Evolutionary conservation across 2,329 filamentous ascomycete species (phyloP).

Genomic region (Ceratocystis ficicola): DNA sequence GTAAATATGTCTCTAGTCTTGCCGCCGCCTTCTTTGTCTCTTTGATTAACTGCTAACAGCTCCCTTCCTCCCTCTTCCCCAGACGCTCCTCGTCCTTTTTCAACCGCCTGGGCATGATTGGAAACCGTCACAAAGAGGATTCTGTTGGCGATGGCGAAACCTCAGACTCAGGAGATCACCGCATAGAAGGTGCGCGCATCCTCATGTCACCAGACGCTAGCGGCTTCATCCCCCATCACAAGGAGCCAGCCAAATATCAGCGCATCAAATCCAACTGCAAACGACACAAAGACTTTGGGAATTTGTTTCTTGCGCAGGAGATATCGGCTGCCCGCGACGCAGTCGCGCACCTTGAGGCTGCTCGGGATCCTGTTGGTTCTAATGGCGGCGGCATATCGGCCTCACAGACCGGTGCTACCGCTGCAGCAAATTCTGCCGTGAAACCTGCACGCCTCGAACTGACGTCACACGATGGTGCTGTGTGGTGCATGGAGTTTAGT

Average conservation of each 20-base stretch:
- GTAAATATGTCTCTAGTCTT: not conserved
- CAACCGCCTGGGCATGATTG: conserved; percentile 60
- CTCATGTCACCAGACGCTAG: conserved; percentile 39
- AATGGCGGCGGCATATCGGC: conserved; percentile 17
- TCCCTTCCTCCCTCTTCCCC: not conserved
- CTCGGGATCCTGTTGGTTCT: not conserved
- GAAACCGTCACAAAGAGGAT: conserved; percentile 15
- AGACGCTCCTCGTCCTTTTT: conserved; percentile 87
- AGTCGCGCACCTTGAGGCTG: conserved; percentile 22
- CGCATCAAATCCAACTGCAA: conserved; percentile 73
- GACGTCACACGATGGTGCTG: conserved; percentile 44
- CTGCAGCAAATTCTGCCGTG: not conserved
- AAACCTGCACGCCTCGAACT: conserved; percentile 28
- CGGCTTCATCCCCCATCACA: conserved; percentile 74
- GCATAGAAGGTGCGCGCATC: conserved; percentile 68
- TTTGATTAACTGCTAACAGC: not conserved
- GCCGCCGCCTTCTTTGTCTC: not conserved
- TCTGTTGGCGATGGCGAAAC: conserved; percentile 55
- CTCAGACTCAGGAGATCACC: conserved; percentile 55
- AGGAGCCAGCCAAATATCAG: conserved; percentile 83
- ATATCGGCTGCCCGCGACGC: conserved; percentile 37
- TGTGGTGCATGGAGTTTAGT: conserved; percentile 91
- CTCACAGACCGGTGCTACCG: conserved; percentile 29
- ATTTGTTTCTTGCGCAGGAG: conserved; percentile 84
- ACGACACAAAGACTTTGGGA: conserved; percentile 68